These are phyloP conservation scores for Oryza glumipatula DNA, from an alignment of 176 grass and related monocot genomes.

Conservation along the genomic window DNA sequence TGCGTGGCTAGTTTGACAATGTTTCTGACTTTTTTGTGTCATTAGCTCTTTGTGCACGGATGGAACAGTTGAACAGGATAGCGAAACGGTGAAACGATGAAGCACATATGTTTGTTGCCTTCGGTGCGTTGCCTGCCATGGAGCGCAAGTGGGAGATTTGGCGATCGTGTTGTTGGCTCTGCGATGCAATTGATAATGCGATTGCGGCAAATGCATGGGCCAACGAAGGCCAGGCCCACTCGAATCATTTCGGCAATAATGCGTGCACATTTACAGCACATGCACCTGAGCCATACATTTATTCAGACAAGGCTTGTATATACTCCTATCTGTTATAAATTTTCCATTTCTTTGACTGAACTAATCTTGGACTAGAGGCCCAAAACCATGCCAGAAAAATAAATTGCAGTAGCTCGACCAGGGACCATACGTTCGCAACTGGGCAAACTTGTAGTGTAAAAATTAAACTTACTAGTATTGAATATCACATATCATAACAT, in stretches of 20 bases:
- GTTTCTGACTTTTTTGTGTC: no score
- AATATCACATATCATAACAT: no score
- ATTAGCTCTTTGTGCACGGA: neutral
- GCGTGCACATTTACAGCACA: neutral
- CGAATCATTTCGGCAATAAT: constrained; percentile 40
- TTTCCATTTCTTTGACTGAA: neutral
- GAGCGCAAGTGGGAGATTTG: neutral
- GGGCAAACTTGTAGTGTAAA: neutral
- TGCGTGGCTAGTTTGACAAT: constrained; percentile 12
- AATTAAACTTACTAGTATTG: no score
- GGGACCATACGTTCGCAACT: neutral
- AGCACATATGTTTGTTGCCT: neutral
- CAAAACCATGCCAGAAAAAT: neutral
- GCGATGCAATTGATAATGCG: neutral
- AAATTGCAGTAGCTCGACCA: neutral
- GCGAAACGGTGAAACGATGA: neutral
- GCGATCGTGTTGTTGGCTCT: neutral
- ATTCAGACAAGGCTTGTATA: neutral
- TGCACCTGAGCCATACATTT: constrained; percentile 5
- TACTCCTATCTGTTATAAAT: neutral
- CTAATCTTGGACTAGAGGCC: neutral
- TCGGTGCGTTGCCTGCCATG: neutral
- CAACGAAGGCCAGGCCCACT: constrained; percentile 22
- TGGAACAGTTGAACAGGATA: neutral
- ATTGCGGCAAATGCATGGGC: neutral